phyloP scores from a whole-genome alignment of 2,329 filamentous ascomycete genomes.

The Cladosporium sp. region DNA sequence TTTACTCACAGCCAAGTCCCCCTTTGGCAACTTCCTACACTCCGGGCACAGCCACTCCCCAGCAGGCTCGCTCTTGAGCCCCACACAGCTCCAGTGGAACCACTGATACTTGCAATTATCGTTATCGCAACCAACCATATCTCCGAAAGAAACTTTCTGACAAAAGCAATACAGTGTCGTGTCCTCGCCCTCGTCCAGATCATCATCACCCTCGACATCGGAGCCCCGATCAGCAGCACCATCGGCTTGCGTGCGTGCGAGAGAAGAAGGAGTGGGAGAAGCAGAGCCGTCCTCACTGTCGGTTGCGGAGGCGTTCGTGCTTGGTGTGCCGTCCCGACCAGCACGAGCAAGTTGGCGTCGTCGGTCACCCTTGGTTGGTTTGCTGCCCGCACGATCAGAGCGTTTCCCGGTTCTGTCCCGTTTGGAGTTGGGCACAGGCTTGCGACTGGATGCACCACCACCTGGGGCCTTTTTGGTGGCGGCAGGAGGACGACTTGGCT shows the following conservation, averaged over 20 bases:
- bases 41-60: conserved; percentile 49
- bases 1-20: conserved; percentile 9
- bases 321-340: conserved; percentile 28
- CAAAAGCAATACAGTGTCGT: conserved; percentile 77
- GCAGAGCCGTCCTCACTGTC: conserved; percentile 17
- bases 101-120: conserved; percentile 76
- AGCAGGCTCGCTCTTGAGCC: conserved; percentile 46
- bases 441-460: background rate
- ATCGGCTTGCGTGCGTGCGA: conserved; percentile 25
- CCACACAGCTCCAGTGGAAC: conserved; percentile 72
- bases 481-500: conserved; percentile 38
- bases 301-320: conserved; percentile 26
- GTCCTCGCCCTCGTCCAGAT: conserved; percentile 69
- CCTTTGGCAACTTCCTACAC: conserved; percentile 24
- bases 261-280: conserved; percentile 30
- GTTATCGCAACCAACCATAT: conserved; percentile 89
- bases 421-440: conserved; percentile 2
- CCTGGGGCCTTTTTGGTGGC: conserved; percentile 7
- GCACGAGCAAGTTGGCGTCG: conserved; percentile 31
- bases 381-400: conserved; percentile 16
- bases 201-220: conserved; percentile 41
- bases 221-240: conserved; percentile 22
- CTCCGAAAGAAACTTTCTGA: conserved; percentile 77
- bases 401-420: conserved; percentile 6
- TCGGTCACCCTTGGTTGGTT: conserved; percentile 30